These are phyloP conservation scores for Rhodotorula sp. DNA, from an alignment of 1,284 basidiomycete species.

Conservation along the genomic window DNA sequence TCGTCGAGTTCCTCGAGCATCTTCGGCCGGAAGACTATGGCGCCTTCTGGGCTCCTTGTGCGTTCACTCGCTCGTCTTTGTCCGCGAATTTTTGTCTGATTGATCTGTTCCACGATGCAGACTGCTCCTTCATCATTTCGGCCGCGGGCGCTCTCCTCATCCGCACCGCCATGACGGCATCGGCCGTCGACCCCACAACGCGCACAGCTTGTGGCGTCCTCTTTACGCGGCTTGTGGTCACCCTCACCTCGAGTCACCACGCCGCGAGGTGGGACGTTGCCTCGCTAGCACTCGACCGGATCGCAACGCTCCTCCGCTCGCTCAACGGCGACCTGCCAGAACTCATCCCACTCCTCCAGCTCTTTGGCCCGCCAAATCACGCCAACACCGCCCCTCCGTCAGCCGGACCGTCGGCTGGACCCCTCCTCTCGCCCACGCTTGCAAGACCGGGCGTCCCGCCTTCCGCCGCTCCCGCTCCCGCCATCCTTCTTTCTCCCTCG, in stretches of 20 bases:
- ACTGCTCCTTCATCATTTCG: slow-evolving; percentile 46
- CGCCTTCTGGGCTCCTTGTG: slow-evolving; percentile 48
- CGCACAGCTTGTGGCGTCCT: slow-evolving; percentile 19
- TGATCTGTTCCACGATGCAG: slow-evolving; percentile 21
- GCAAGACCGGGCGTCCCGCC: neutral
- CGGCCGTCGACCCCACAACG: slow-evolving; percentile 14
- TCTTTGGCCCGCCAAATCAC: slow-evolving; percentile 20
- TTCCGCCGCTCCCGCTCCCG: neutral
- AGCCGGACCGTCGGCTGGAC: neutral
- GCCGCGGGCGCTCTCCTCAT: slow-evolving; percentile 43
- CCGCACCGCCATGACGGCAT: slow-evolving; percentile 34
- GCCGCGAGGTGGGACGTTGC: slow-evolving; percentile 46
- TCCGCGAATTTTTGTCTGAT: too few relatives aligned
- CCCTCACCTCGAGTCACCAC: slow-evolving; percentile 30
- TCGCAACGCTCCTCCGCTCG: slow-evolving; percentile 28
- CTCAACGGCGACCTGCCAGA: slow-evolving; percentile 13
- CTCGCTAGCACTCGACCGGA: slow-evolving; percentile 43
- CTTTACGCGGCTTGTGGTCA: slow-evolving; percentile 24
- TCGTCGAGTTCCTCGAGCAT: slow-evolving; percentile 37
- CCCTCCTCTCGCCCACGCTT: neutral
- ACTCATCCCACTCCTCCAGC: slow-evolving; percentile 9
- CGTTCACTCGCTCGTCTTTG: neutral
- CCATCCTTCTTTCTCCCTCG: neutral
- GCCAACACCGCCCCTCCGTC: neutral
- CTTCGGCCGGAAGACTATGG: slow-evolving; percentile 32